A percentile compares a stretch with the other conserved stretches of the same genome.
Conservation (phyloP, 805 yeast genomes). For the Wickerhamomyces hampshirensis region DNA sequence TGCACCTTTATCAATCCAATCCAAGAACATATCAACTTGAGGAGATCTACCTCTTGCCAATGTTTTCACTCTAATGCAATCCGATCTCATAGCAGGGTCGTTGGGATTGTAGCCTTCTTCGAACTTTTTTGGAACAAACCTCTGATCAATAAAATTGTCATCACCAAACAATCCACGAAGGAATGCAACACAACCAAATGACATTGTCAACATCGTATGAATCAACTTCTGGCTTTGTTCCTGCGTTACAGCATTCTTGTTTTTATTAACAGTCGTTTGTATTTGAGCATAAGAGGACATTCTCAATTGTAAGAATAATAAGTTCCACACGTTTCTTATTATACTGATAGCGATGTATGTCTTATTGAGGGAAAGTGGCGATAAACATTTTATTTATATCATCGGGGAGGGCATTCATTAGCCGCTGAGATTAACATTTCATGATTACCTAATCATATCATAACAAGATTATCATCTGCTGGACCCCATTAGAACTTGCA, state of each 20-base stretch:
- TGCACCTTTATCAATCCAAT: conserved; percentile 52
- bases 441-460: too few relatives aligned
- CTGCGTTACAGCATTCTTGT: conserved; percentile 20
- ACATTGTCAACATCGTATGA: conserved; percentile 44
- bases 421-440: neutral
- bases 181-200: conserved; percentile 54
- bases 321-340: neutral
- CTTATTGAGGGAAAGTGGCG: neutral
- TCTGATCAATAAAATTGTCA: conserved; percentile 44
- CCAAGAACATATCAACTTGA: conserved; percentile 44
- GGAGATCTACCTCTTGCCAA: conserved; percentile 40
- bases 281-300: neutral
- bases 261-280: neutral
- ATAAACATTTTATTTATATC: too few relatives aligned
- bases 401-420: neutral
- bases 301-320: neutral
- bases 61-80: conserved; percentile 42
- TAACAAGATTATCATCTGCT: too few relatives aligned
- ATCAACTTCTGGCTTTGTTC: conserved; percentile 43
- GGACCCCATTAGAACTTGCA: too few relatives aligned
- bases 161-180: conserved; percentile 56
- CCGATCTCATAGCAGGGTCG: conserved; percentile 25
- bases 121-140: conserved; percentile 35
- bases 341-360: neutral
- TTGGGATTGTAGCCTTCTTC: conserved; percentile 22